phyloP scores from a whole-genome alignment of 768 basidiomycete genomes.

The Leccinum barrowsii region DNA sequence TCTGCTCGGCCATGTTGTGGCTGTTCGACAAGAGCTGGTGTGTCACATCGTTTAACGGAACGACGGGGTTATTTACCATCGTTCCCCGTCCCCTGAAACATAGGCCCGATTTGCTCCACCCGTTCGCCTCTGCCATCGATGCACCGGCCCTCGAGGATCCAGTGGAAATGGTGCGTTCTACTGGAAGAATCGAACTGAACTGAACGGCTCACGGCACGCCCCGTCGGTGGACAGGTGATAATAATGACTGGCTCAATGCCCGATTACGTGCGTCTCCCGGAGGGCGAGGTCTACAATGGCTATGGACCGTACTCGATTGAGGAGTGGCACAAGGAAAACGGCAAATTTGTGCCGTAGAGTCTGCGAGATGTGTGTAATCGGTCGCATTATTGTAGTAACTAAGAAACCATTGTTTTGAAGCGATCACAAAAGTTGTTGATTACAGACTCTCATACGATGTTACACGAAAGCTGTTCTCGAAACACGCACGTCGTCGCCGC shows the following conservation, averaged over 20 bases:
- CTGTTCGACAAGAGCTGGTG: conserved; percentile 55
- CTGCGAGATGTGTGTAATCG: neutral
- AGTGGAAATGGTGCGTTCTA: conserved; percentile 43
- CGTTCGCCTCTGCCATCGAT: conserved; percentile 67
- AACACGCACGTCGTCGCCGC: no score
- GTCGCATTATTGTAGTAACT: no score
- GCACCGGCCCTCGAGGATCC: conserved; percentile 52
- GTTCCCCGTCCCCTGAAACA: no score
- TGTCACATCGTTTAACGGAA: conserved; percentile 4
- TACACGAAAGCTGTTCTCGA: no score
- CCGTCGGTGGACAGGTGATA: conserved; percentile 35
- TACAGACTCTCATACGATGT: neutral
- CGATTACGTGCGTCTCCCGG: conserved; percentile 58
- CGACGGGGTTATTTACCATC: neutral
- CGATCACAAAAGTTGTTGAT: neutral
- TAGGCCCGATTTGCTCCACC: conserved; percentile 65
- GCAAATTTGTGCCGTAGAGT: conserved; percentile 33
- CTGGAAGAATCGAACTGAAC: no score
- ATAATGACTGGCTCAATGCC: conserved; percentile 50
- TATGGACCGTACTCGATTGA: no score
- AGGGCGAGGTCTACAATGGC: conserved; percentile 42
- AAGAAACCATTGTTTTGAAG: neutral
- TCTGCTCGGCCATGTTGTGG: conserved; percentile 68
- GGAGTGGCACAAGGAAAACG: neutral
- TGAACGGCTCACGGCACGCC: neutral